A percentile compares a stretch with the other conserved stretches of the same genome.
Evolutionary conservation across 768 basidiomycete species (phyloP).

Genomic region (Suillus paluster): DNA sequence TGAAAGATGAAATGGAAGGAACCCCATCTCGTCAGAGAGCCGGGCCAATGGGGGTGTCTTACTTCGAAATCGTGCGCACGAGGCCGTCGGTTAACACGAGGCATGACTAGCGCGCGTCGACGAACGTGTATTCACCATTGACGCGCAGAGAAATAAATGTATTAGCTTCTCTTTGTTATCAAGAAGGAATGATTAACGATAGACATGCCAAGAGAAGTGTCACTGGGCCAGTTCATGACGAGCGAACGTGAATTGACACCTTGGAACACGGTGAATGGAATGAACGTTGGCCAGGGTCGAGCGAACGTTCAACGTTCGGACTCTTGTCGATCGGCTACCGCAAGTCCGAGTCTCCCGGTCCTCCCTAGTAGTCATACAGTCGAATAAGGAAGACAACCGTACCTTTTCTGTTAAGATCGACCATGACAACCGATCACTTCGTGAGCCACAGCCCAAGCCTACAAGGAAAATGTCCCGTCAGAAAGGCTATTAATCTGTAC

Average conservation of each 20-base stretch:
- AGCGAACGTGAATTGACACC: neutral
- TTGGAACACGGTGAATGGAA: neutral
- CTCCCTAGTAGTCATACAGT: too few relatives aligned
- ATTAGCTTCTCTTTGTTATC: too few relatives aligned
- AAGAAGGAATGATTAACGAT: neutral
- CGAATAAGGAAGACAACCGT: too few relatives aligned
- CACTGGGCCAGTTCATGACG: neutral
- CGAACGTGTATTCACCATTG: conserved; percentile 5
- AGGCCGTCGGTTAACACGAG: neutral
- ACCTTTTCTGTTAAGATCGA: neutral
- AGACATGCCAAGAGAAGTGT: neutral
- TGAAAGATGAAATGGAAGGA: neutral
- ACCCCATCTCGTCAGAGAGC: neutral
- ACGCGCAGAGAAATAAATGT: neutral
- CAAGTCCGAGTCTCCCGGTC: too few relatives aligned
- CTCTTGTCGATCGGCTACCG: neutral
- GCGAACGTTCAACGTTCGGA: neutral
- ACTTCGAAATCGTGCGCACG: conserved; percentile 9
- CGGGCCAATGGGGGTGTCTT: neutral
- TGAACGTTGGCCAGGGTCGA: neutral
- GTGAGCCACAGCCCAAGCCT: neutral
- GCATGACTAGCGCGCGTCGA: neutral
- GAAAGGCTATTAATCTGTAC: neutral
- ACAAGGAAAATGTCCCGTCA: neutral
- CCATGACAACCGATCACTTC: neutral